Base-by-base conservation (phyloP, 768 basidiomycete species). In the Gymnopilus junonius region DNA sequence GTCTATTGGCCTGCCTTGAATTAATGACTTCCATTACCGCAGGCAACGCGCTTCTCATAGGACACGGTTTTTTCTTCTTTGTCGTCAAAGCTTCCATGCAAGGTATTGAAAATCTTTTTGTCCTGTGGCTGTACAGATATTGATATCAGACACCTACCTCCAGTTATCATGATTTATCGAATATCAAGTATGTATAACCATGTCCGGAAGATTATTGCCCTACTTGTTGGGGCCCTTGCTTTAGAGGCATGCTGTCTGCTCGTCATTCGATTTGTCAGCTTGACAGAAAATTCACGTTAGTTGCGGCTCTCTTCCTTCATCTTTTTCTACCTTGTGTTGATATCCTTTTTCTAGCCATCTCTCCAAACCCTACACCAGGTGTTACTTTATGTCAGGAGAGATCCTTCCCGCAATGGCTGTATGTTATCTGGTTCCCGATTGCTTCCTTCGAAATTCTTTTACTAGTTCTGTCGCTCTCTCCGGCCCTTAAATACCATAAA, bases 171-270 rank as follows among this genome's bases (percentile, higher is more conserved):
- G 61, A 40, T 57, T 1, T 62, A 56, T 23, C 31, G 61, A 7
- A 50, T 62, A 37, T 62, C 61, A 20, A 62, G 55, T 45, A 62
- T 62, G 61, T 50, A 57, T 25, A 43, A 27, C 17, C 61, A 62
- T 20, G 56, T 15, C 32, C 61, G 39, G n/a, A 50, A 50, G 29
- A 50, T 62, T 8, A 35, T 56, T 27, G 17, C 35, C 14, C 40
- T 62, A 5, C 61, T 62, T 6, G 21, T 23, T 17, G 17, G 20
- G 3, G 35, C 45, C n/a, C 27, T 62, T 29, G 10, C 15, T 10
- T 17, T 57, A 15, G 55, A 62, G 35, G 34, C 37, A 10, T 20
- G 35, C 31, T 37, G 8, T 14, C 4, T 51, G 11, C 2, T 62
- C 15, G 34, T 32, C 8, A 34, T 62, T 8, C 43, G 35, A 7